These are phyloP conservation scores for Adansonia madagascariensis DNA, from an alignment of 441 rosid genomes.

Conservation along the genomic window DNA sequence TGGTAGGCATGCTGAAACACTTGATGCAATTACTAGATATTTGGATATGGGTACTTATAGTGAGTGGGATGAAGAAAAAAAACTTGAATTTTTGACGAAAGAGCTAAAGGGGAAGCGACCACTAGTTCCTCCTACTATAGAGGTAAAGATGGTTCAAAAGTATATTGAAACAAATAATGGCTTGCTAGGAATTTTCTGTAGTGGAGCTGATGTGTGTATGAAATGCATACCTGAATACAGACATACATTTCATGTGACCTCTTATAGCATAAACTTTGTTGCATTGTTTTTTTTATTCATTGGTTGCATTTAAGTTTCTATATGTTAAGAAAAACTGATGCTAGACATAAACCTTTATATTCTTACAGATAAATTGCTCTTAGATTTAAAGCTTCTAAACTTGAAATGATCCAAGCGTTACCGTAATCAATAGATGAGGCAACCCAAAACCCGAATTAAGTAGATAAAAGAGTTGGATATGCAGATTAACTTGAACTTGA, in stretches of 20 bases:
- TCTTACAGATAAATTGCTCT: neutral
- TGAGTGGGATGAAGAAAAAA: slow-evolving; percentile 96
- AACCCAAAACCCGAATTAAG: neutral
- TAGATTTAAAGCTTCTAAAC: slow-evolving; percentile 13
- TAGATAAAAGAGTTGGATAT: neutral
- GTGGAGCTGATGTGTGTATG: neutral
- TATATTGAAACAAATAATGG: neutral
- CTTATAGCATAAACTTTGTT: neutral
- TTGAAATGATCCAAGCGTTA: neutral
- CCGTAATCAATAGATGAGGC: neutral
- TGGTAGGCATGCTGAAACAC: slow-evolving; percentile 80
- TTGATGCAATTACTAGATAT: slow-evolving; percentile 84
- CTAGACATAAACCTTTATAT: neutral
- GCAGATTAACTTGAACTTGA: neutral
- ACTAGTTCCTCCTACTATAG: slow-evolving; percentile 77
- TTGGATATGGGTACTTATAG: slow-evolving; percentile 94
- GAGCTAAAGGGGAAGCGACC: slow-evolving; percentile 95
- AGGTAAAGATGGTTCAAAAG: slow-evolving; percentile 49
- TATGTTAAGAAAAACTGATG: neutral
- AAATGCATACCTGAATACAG: neutral
- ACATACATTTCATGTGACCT: neutral
- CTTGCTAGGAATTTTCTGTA: neutral
- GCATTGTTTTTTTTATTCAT: neutral
- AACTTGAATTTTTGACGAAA: slow-evolving; percentile 75
- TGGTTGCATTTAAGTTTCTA: neutral